Percentiles rank a stretch among this genome's conserved stretches.
Conservation (phyloP, 768 basidiomycete genomes). For the Auricularia cornea region DNA sequence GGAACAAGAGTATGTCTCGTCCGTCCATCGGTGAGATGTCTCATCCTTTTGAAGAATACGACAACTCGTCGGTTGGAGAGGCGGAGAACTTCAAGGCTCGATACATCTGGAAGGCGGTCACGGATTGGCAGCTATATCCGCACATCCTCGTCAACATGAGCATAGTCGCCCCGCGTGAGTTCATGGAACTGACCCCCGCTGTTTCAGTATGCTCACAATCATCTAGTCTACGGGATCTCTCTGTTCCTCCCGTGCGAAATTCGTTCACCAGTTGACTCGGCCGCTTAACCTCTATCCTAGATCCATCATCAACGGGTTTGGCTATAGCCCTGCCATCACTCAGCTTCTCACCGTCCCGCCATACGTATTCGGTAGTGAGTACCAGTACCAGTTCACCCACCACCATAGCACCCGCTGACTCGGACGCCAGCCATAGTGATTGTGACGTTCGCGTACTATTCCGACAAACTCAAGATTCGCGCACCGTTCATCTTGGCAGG, state of each 20-base stretch:
- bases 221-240: constrained; percentile 60
- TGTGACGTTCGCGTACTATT: neutral
- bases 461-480: neutral
- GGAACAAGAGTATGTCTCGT: constrained; percentile 39
- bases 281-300: constrained; percentile 22
- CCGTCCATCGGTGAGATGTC: too few relatives aligned
- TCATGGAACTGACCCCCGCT: neutral
- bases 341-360: constrained; percentile 10
- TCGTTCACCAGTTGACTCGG: neutral
- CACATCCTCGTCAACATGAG: constrained; percentile 55
- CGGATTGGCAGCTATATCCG: constrained; percentile 61
- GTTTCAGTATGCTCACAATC: too few relatives aligned
- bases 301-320: constrained; percentile 48
- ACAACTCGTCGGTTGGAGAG: constrained; percentile 49
- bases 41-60: constrained; percentile 32
- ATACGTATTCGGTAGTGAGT: constrained; percentile 5
- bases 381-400: neutral
- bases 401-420: neutral
- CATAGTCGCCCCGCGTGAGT: constrained; percentile 43
- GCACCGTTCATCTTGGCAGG: neutral
- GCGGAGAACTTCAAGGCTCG: constrained; percentile 50
- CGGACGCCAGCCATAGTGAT: neutral
- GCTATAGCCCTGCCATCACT: constrained; percentile 4
- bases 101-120: constrained; percentile 44
- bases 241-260: constrained; percentile 55